Base-by-base conservation (phyloP, 2,329 filamentous ascomycete genomes). In the Geosmithia morbida region DNA sequence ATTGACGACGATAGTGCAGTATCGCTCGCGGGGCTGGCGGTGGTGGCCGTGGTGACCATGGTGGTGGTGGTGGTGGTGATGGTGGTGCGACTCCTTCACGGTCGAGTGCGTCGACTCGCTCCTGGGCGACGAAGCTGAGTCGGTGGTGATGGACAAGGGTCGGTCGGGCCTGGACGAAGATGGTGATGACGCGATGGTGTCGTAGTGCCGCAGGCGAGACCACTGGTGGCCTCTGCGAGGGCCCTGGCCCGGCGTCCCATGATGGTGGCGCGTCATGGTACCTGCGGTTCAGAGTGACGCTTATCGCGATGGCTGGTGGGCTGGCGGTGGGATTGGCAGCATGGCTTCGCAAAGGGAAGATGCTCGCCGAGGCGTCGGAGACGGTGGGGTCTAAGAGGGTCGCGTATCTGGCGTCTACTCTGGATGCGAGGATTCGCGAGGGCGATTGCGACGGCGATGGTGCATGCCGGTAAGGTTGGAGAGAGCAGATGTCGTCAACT, bases 1-100 rank as follows among this genome's bases (percentile, higher is more conserved):
- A 60, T 89, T 85, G 54, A 80, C 70, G 8, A 70, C 70, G 48
- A 79, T 69, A 42, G 66, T 72, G 54, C 74, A 79, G 52, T 65
- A 65, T 29, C 71, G 66, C 54, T 76, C 71, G 17, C 62, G 47
- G 44, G 59, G 61, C 40, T 58, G 52, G 29, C 56, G 33, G 33
- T 57, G 60, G 46, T 26, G 22, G 22, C 22, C 8, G 22, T 8
- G 22, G 22, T 26, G 22, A 26, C 22, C 71, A n/a, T 61, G 47
- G 44, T 56, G 33, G 11, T 13, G 53, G 51, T 56, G 33, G 11
- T 13, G 53, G 51, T 57, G 60, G 46, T 58, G 52, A 29, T 56
- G 33, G 33, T 37, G 54, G 51, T 57, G 60, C 45, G 61, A 58
- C 30, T 65, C 63, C 41, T 55, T 60, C 40, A 62, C 57, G 8